phyloP scores from a whole-genome alignment of 352 stramenopile species.

The Globisporangium alternatum region DNA sequence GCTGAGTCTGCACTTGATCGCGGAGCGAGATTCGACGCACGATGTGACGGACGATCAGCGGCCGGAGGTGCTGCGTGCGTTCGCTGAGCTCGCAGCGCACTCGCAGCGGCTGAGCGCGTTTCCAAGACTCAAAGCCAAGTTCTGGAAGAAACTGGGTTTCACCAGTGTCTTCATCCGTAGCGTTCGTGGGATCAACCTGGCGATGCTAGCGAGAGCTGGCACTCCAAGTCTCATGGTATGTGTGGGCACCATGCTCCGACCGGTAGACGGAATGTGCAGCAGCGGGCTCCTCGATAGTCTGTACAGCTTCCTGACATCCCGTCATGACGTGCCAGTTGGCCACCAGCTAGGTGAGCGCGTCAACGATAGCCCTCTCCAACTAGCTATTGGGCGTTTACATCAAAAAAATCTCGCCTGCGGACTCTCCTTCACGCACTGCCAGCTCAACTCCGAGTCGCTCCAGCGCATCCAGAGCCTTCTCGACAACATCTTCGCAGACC shows the following conservation, averaged over 20 bases:
- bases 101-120: not conserved
- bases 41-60: not conserved
- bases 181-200: not conserved
- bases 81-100: not conserved
- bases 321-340: not conserved
- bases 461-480: not conserved
- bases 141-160: not conserved
- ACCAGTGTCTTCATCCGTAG: not conserved
- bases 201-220: not conserved
- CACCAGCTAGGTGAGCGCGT: too few species aligned
- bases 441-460: not conserved
- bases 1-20: not conserved
- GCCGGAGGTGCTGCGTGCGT: not conserved
- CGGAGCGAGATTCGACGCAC: not conserved
- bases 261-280: not conserved
- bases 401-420: not conserved
- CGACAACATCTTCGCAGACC: not conserved
- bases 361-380: not conserved
- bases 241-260: not conserved
- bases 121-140: not conserved
- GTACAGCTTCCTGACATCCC: not conserved
- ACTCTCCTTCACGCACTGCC: not conserved
- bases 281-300: not conserved
- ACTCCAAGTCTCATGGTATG: not conserved
- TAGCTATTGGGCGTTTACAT: not conserved